Base-by-base conservation (phyloP, 2,329 filamentous ascomycete species). In the Trichophyton simii region DNA sequence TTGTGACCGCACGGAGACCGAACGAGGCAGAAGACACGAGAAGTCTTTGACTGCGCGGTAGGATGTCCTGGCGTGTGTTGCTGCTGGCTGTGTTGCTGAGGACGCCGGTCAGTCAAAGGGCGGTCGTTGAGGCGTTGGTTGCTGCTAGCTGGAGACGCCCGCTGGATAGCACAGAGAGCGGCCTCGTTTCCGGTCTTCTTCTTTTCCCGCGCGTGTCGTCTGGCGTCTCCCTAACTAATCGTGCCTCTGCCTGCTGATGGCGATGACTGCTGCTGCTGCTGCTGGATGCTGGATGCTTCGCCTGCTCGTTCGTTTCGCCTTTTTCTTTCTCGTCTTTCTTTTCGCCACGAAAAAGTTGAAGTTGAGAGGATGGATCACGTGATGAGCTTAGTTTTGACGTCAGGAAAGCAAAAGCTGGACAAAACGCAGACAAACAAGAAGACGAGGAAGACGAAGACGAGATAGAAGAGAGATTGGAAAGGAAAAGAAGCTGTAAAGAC, bases 281-380 rank as follows among this genome's bases (percentile, higher is more conserved):
- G 18, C 18, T 18, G 18, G 18, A 18, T 13, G 11, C 38, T n/a
- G 22, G 22, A 22, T 22, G 0, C 38, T 44, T 13, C n/a, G 13
- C 41, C 18, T 4, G 15, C n/a, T 7, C 20, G 20, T 5, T 22
- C 20, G 22, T 22, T 28, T 34, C 13, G 13, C 18, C n/a, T n/a
- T 36, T 28, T 55, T 34, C 18, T 28, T 25, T 31, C 8, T 54
- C 46, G 46, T 52, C 18, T 22, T 36, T 55, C n/a, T 55, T 6
- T 36, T 55, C 52, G 52, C 52, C 28, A 60, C 34, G 36, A 44
- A 36, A 58, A 70, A 67, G 68, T 20, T 38, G 50, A 20, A 50
- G 57, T 57, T 48, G 41, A 46, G 20, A 9, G 25, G 15, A 6
- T 25, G n/a, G 18, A 5, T 44, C 28, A 38, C 36, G 20, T 34